Evolutionary conservation across 176 grass and related monocot species (phyloP).

Genomic region (Cocos nucifera): DNA sequence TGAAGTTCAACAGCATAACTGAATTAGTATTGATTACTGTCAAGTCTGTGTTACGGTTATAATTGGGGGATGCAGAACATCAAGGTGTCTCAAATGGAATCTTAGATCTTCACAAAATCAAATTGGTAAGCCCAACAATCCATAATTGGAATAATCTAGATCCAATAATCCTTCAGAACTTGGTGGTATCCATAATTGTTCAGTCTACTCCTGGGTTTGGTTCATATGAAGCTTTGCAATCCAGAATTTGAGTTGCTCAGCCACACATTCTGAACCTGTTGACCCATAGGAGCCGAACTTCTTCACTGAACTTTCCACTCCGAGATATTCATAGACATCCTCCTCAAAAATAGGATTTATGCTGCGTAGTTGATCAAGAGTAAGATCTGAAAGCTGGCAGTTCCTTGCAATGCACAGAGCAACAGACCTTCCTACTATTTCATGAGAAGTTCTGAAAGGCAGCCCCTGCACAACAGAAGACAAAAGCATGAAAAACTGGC

Average conservation of each 20-base stretch:
- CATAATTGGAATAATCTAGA: too few species aligned
- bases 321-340: slow-evolving; percentile 70
- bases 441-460: slow-evolving; percentile 91
- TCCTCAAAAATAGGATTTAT: slow-evolving; percentile 64
- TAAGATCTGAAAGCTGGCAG: slow-evolving; percentile 69
- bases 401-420: slow-evolving; percentile 62
- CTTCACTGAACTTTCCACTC: slow-evolving; percentile 76
- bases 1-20: too few species aligned
- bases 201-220: neutral
- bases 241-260: slow-evolving; percentile 69
- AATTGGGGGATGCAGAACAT: too few species aligned
- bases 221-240: slow-evolving; percentile 40
- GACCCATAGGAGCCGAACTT: slow-evolving; percentile 92
- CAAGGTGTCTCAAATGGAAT: too few species aligned
- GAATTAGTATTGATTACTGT: too few species aligned
- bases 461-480: slow-evolving; percentile 34
- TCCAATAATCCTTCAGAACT: too few species aligned
- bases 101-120: too few species aligned
- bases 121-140: too few species aligned
- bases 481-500: neutral
- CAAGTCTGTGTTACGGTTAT: too few species aligned
- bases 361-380: slow-evolving; percentile 49
- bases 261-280: slow-evolving; percentile 67
- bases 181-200: too few species aligned
- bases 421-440: slow-evolving; percentile 85